A percentile compares a stretch with the other conserved stretches of the same genome.
These are phyloP conservation scores for Vitis hybrid DNA, from an alignment of 177 flowering plant species.

Conservation along the genomic window DNA sequence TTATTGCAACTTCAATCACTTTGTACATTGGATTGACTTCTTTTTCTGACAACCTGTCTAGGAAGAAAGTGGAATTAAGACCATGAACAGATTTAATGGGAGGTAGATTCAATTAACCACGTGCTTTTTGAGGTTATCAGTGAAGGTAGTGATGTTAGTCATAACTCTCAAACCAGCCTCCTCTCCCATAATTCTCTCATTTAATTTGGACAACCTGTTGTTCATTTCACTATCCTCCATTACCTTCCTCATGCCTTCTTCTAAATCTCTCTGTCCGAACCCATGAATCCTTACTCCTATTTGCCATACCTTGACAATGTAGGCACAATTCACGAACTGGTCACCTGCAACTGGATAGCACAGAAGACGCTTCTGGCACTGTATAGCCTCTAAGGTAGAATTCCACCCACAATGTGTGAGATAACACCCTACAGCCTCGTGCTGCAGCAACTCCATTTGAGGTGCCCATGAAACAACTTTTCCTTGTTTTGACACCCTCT, in stretches of 20 bases:
- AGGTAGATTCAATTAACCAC: too few species aligned
- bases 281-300: constrained; percentile 49
- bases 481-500: constrained; percentile 35
- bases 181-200: constrained; percentile 34
- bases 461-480: constrained; percentile 82
- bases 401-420: constrained; percentile 95
- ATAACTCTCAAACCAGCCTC: constrained; percentile 28
- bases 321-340: constrained; percentile 68
- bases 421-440: constrained; percentile 59
- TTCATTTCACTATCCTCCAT: constrained; percentile 44
- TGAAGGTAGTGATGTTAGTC: constrained; percentile 31
- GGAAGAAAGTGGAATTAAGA: too few species aligned
- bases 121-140: constrained; percentile 17
- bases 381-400: constrained; percentile 75
- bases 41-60: too few species aligned
- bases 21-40: too few species aligned
- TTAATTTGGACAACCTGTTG: constrained; percentile 30
- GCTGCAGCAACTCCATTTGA: constrained; percentile 59
- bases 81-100: too few species aligned
- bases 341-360: constrained; percentile 84
- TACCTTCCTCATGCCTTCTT: constrained; percentile 40
- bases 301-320: constrained; percentile 62
- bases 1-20: too few species aligned
- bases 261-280: constrained; percentile 37
- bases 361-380: constrained; percentile 41